phyloP scores from a whole-genome alignment of 257 asterid genomes.

The Solanum sejunctum region DNA sequence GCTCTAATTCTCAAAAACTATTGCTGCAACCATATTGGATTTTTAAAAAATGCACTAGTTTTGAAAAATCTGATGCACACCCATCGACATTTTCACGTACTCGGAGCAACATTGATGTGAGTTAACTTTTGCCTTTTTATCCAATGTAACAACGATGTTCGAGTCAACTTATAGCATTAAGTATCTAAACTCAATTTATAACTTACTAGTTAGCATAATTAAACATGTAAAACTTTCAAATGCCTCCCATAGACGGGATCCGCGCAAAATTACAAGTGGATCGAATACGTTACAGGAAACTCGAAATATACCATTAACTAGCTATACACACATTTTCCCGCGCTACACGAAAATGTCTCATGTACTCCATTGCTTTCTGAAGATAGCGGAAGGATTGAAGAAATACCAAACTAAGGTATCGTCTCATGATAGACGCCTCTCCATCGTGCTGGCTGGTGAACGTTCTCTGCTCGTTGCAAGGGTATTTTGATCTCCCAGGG shows the following conservation, averaged over 20 bases:
- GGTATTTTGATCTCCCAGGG: not conserved
- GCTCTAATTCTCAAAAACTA: not conserved
- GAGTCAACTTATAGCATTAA: not conserved
- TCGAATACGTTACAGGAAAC: not conserved
- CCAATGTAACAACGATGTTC: not conserved
- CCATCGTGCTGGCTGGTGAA: not conserved
- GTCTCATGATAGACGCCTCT: not conserved
- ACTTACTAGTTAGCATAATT: not conserved
- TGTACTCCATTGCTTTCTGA: not conserved
- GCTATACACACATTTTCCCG: not conserved
- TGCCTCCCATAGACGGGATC: not conserved
- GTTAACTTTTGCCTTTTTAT: no score
- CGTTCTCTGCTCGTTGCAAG: conserved; percentile 1
- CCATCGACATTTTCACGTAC: not conserved
- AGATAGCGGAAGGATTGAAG: not conserved
- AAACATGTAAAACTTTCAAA: not conserved
- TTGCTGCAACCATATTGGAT: no score
- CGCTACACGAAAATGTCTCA: not conserved
- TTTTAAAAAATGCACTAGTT: not conserved
- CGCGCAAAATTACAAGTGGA: not conserved
- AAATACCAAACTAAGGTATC: not conserved
- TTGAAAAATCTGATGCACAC: no score
- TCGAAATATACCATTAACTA: not conserved
- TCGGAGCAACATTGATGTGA: no score
- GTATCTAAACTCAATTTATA: not conserved